Evolutionary conservation across 148 eudicot species (phyloP), one percentile per base, ranked within the genome.

Genomic region (Agrostemma githago): DNA sequence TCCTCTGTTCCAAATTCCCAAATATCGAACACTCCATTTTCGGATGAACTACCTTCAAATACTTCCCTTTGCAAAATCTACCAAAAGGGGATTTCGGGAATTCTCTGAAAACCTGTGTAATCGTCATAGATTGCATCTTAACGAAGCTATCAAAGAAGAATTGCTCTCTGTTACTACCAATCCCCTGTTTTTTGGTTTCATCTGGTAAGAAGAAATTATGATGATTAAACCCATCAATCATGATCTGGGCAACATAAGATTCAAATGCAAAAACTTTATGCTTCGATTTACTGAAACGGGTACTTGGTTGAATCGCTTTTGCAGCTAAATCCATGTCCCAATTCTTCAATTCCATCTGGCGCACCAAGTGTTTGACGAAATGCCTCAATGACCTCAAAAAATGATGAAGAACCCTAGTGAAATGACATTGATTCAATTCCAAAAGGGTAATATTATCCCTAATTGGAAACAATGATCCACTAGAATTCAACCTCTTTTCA

Each of bases 11-110:
- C 78, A 94, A 80, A 62, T 86, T 89, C 58, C 98, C 97, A 8
- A 85, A 88, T 51, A 94, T 87, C 0, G 97, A 91, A 39, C 87
- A 85, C 80, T 94, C 98, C 98, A 94, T 94, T 56, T 91, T 91
- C 3, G 96, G 98, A 76, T 94, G 97, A 38, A 91, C 83, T 67
- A 91, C 34, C 6, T 85, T 84, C 2, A 94, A 80, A 74, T 94
- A 94, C 80, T 89, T 94, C 4, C 73, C 72, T 44, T 86, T 81
- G 12, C 86, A 74, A 21, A 89, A 91, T 62, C 83, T 86, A 75
- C 82, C 90, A 72, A 94, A 88, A 3, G 59, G 66, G 44, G 85
- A 85, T 73, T 76, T 63, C 0, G 92, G 91, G 42, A 81, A 72
- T 4, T 80, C 74, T 9, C 77, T 85, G 39, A 84, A 70, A 44